Evolutionary conservation across 2,329 filamentous ascomycete species (phyloP), one percentile per base, ranked within the genome.

Genomic region (Fusarium transvaalense): DNA sequence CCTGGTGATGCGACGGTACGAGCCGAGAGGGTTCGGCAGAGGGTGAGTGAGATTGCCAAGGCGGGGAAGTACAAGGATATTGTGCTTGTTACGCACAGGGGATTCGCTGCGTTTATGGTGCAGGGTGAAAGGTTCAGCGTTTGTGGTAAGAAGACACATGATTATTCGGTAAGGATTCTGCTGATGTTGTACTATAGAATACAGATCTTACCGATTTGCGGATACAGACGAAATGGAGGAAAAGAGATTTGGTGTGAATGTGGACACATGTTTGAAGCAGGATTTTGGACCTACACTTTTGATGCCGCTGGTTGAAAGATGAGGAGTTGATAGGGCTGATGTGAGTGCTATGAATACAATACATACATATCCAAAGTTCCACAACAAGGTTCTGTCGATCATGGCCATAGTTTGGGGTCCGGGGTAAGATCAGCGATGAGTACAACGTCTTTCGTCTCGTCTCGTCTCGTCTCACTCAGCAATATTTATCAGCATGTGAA

Each of bases 251-350:
- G 71, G 58, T 2, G 25, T 61, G 7, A 68, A 73, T 19, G 38
- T 61, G 10, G 68, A 73, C 19, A 66, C 62, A 4, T 68, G 56
- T 0, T 9, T 38, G 1, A 21, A 53, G 6, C 71, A 73, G 17
- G 68, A 73, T 45, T 73, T 71, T 39, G 71, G 68, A 1, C 71
- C 71, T 3, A 68, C 45, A 0, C 41, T 73, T 2, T 38, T 73
- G 25, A 10, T 71, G 8, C 52, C 34, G 6, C 15, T 48, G 32
- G n/a, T 6, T n/a, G 47, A 38, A 38, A 15, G 25, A 19, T 27
- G 15, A 50, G n/a, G 5, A 10, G 32, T 27, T 19, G 34, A 9
- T 8, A 48, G 21, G 15, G 13, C 32, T 25, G 8, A 25, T 19
- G 23, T 6, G 10, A 13, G 17, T 25, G 21, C 25, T 37, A 37